phyloP scores from a whole-genome alignment of 2,329 filamentous ascomycete species.

The Botryotinia globosa region DNA sequence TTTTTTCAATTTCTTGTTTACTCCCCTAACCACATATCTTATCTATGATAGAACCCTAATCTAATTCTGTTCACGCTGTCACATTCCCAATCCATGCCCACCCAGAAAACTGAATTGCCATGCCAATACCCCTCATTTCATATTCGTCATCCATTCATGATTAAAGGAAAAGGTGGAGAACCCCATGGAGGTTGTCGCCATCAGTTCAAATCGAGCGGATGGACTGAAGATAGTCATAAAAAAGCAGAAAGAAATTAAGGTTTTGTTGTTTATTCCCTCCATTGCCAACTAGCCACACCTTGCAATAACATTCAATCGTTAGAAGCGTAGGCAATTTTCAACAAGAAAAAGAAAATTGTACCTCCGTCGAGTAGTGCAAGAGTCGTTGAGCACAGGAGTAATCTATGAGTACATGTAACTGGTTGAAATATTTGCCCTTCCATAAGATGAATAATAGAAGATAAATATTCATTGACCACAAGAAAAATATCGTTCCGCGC shows the following conservation, averaged over 20 bases:
- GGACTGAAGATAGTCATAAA: conserved; percentile 10
- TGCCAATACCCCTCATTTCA: conserved; percentile 12
- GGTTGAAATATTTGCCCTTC: conserved; percentile 27
- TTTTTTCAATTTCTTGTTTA: conserved; percentile 20
- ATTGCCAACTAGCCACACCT: conserved; percentile 17
- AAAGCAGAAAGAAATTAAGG: conserved; percentile 10
- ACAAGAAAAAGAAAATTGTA: conserved; percentile 7
- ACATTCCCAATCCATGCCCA: conserved; percentile 12
- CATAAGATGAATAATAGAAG: conserved; percentile 26
- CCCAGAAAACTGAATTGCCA: conserved; percentile 10
- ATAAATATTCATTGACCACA: conserved; percentile 27
- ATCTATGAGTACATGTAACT: conserved; percentile 35
- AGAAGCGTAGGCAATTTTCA: not conserved
- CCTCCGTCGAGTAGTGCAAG: conserved; percentile 16
- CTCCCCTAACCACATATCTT: conserved; percentile 10
- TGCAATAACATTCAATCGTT: conserved; percentile 14
- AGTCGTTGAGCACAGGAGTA: conserved; percentile 25
- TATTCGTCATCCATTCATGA: conserved; percentile 11
- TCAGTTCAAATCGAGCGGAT: not conserved
- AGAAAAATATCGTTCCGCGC: conserved; percentile 17
- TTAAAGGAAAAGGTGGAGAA: not conserved
- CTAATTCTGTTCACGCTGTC: conserved; percentile 18
- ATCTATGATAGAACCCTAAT: conserved; percentile 18
- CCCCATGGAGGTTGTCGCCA: not conserved
- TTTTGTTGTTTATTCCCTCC: not conserved